phyloP scores from a whole-genome alignment of 2,329 filamentous ascomycete species.

The Nemania sp. region DNA sequence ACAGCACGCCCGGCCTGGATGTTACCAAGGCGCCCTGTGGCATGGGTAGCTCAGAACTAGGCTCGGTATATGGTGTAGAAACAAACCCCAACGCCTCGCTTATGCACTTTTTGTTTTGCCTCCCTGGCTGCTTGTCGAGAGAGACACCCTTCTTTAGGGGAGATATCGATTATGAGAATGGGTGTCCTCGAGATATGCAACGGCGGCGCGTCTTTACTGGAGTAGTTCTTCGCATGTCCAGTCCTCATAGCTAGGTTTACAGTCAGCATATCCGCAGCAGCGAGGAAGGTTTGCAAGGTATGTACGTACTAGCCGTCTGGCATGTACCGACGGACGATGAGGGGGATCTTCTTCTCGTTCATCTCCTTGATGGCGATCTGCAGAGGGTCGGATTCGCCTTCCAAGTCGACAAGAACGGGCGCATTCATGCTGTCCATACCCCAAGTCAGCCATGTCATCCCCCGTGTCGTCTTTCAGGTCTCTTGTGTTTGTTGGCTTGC shows the following conservation, averaged over 20 bases:
- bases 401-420: slow-evolving; percentile 91
- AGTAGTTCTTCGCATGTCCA: slow-evolving; percentile 98
- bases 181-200: not conserved
- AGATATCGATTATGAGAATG: not conserved
- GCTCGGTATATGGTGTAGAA: slow-evolving; percentile 17
- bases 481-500: slow-evolving; percentile 15
- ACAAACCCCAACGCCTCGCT: slow-evolving; percentile 30
- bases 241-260: slow-evolving; percentile 81
- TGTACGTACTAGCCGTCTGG: slow-evolving; percentile 88
- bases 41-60: slow-evolving; percentile 13
- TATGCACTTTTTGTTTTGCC: slow-evolving; percentile 21
- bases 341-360: slow-evolving; percentile 96
- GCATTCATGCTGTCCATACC: slow-evolving; percentile 76
- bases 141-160: not conserved
- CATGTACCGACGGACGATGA: slow-evolving; percentile 93
- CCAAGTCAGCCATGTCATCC: slow-evolving; percentile 32
- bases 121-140: not conserved
- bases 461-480: not conserved
- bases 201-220: slow-evolving; percentile 46
- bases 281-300: slow-evolving; percentile 15
- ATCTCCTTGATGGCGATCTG: slow-evolving; percentile 98
- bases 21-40: slow-evolving; percentile 13
- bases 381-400: slow-evolving; percentile 95
- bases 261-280: slow-evolving; percentile 27
- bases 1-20: not conserved